These are phyloP conservation scores for Lodderomyces beijingensis DNA, from an alignment of 1,139 yeast genomes.

Conservation along the genomic window DNA sequence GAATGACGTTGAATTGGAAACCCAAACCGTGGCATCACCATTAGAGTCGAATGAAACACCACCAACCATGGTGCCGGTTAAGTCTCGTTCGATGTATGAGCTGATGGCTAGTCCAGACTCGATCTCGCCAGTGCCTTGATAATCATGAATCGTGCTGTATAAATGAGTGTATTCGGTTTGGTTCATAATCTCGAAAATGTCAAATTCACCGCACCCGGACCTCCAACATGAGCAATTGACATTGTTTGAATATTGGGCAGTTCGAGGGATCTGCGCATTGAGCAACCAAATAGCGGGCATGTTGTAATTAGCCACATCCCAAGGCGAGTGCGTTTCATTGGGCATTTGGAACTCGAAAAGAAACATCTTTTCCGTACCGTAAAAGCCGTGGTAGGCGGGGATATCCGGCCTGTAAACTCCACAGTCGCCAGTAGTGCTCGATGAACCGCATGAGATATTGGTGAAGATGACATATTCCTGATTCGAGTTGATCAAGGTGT, in stretches of 20 bases:
- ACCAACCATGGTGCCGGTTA: constrained; percentile 50
- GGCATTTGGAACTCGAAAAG: constrained; percentile 93
- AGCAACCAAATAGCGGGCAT: constrained; percentile 98
- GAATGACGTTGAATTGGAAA: constrained; percentile 53
- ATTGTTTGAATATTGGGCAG: constrained; percentile 72
- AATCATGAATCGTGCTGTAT: constrained; percentile 67
- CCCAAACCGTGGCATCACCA: constrained; percentile 58
- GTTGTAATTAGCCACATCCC: constrained; percentile 54
- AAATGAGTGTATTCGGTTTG: constrained; percentile 50
- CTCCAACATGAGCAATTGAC: constrained; percentile 87
- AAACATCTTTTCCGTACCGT: constrained; percentile 74
- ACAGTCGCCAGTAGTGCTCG: constrained; percentile 56
- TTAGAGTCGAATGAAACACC: constrained; percentile 65
- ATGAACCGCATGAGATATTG: constrained; percentile 53
- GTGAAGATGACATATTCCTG: constrained; percentile 77
- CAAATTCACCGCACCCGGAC: constrained; percentile 96
- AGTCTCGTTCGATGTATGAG: constrained; percentile 56
- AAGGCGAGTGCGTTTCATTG: constrained; percentile 41
- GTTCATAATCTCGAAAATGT: constrained; percentile 67
- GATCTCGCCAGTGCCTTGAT: constrained; percentile 62
- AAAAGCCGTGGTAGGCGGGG: constrained; percentile 92
- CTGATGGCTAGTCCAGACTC: constrained; percentile 54
- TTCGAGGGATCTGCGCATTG: constrained; percentile 92
- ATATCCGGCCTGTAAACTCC: constrained; percentile 83
- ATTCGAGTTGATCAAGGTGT: constrained; percentile 59